Base-by-base conservation (phyloP, 2,329 filamentous ascomycete genomes). In the Piedraia hortae region DNA sequence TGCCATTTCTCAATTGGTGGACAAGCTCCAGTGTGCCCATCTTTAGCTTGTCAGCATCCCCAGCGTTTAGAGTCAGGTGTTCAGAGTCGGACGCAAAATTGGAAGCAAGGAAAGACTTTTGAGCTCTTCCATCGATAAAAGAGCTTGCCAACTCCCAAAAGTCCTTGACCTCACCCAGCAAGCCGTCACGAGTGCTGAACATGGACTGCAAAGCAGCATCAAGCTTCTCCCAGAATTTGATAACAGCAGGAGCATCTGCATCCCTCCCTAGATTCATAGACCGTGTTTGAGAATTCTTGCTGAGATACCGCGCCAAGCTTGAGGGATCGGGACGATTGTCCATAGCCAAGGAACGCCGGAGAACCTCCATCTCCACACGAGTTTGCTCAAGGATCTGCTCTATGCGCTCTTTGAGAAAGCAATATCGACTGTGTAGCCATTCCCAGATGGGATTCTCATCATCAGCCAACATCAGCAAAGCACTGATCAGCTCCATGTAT, bases 361-460 rank as follows among this genome's bases (percentile, higher is more conserved):
- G 51, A 12, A 93, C 71, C 43, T 97, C 85, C 31, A 93, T 78
- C 44, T 97, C 82, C 10, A 89, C 64, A 41, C 72, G 74, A 23
- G 72, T 69, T n/a, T 78, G 65, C 31, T 93, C 78, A 23, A 77
- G 75, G 8, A 68, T 71, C 1, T 60, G 54, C 18, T 64, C 62
- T 23, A 93, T 82, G 41, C 74, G 88, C 31, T 66, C 66, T 45
- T 85, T 91, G 25, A 97, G 55, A 37, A 80, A 68, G 31, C 90
- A 75, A 39, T 80, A 88, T 20, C 75, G 67, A 37, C 77, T 90
- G 24, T 82, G 53, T 12, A 97, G 62, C 80, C 85, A 97, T 6
- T 88, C 60, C 74, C 75, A 90, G 29, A 97, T 89, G 1, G 85
- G 85, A 35, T 89, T 97, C 27, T 93, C 78, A 6, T 89, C 72